Evolutionary conservation across 495 filamentous ascomycete genomes (phyloP).

Genomic region (Annulohypoxylon stygium): DNA sequence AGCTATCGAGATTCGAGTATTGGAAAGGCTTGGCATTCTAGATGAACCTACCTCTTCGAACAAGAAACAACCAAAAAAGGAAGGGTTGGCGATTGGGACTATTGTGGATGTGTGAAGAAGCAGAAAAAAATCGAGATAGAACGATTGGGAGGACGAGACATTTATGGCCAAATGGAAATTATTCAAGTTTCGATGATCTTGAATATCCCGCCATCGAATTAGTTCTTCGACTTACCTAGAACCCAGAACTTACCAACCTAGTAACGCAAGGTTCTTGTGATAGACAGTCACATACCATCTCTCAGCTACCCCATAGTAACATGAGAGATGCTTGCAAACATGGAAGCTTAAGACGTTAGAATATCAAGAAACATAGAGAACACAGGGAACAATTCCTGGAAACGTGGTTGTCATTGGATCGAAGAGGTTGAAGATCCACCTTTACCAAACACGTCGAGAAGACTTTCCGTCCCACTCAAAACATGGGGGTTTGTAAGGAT

Average conservation of each 20-base stretch:
- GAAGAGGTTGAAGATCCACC: conserved; percentile 33
- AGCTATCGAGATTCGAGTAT: conserved; percentile 2
- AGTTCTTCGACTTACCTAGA: neutral
- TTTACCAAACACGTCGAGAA: conserved; percentile 40
- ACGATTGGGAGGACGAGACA: conserved; percentile 35
- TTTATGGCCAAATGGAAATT: conserved; percentile 49
- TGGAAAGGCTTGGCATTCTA: conserved; percentile 15
- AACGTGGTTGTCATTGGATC: conserved; percentile 33
- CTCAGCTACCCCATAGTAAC: conserved; percentile 10
- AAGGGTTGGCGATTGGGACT: conserved; percentile 39
- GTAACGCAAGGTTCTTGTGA: conserved; percentile 22
- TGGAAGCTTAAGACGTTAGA: conserved; percentile 28
- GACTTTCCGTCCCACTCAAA: conserved; percentile 37
- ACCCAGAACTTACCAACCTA: neutral
- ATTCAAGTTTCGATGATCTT: conserved; percentile 33
- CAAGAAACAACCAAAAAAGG: conserved; percentile 49
- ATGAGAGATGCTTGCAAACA: conserved; percentile 24
- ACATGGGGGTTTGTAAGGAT: conserved; percentile 26
- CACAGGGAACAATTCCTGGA: conserved; percentile 29
- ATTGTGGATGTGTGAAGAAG: conserved; percentile 48
- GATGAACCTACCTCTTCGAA: conserved; percentile 51
- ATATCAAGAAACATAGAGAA: conserved; percentile 34
- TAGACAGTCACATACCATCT: conserved; percentile 29
- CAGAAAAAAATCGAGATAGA: conserved; percentile 27
- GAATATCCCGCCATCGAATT: conserved; percentile 41